Conservation (phyloP, 106 monocot species). For the Triglochin maritima region DNA sequence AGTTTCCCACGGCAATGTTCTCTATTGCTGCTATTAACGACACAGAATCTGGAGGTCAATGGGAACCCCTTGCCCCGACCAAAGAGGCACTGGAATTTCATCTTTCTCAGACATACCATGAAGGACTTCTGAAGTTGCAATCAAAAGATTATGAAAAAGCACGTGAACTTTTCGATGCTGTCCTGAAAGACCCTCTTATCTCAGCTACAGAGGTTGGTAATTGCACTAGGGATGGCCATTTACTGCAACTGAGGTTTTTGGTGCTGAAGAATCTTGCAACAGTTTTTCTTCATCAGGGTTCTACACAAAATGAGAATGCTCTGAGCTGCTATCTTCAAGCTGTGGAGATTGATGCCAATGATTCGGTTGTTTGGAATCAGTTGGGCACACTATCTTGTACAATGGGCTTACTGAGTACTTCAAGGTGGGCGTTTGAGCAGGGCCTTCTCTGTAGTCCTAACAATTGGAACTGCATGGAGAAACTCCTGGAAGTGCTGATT, state of each 20-base stretch:
- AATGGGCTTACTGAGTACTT: constrained; percentile 79
- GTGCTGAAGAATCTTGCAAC: constrained; percentile 88
- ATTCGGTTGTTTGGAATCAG: constrained; percentile 95
- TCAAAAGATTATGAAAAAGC: constrained; percentile 68
- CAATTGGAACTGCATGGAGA: constrained; percentile 99
- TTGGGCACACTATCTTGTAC: constrained; percentile 85
- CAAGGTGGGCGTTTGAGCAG: constrained; percentile 98
- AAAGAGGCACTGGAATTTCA: constrained; percentile 97
- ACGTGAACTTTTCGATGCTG: constrained; percentile 72
- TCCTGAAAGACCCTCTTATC: constrained; percentile 78
- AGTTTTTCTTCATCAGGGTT: constrained; percentile 76
- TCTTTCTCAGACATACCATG: constrained; percentile 93
- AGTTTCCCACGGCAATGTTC: constrained; percentile 27
- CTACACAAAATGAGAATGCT: constrained; percentile 54
- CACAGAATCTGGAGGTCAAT: constrained; percentile 40
- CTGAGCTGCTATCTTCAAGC: constrained; percentile 95
- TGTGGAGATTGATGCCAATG: constrained; percentile 81
- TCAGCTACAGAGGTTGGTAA: constrained; percentile 45
- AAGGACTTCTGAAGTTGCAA: constrained; percentile 81
- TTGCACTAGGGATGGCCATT: constrained; percentile 47
- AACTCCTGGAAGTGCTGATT: constrained; percentile 82
- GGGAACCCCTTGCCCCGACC: constrained; percentile 93
- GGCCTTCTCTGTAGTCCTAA: constrained; percentile 91
- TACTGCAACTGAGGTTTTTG: constrained; percentile 81
- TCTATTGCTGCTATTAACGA: constrained; percentile 97